Base-by-base conservation (phyloP, 768 basidiomycete species). In the Trametes cingulata region DNA sequence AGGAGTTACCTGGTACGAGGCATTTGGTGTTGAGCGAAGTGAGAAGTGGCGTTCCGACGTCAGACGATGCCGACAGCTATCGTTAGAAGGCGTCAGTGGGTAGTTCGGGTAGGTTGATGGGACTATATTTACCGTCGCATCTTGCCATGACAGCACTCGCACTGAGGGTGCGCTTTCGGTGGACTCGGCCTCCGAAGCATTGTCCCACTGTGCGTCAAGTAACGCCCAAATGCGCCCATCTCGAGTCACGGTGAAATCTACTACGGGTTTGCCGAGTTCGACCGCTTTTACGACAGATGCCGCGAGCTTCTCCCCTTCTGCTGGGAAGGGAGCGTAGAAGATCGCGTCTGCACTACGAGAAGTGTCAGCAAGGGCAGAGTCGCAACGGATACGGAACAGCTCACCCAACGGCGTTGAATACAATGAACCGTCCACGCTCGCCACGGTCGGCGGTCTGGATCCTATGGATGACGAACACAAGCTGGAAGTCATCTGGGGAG, bases 321-420 rank as follows among this genome's bases (percentile, higher is more conserved):
- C 49, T 0, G 71, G 69, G 47, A 68, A 74, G 58, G 63, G 69
- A 72, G 75, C 76, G 49, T 73, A 77, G 71, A 91, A 93, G 10
- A 93, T 66, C 0, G 90, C 89, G 1, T 86, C 85, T 3, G 84
- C 82, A 19, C 91, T 93, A 41, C 53, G 15, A 48, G 40, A n/a
- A 20, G 9, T 15, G 9, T 42, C 14, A 8, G 35, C 15, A 33
- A 43, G 19, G 33, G 35, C 24, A 20, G 35, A 7, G 5, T 2
- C n/a, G 15, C 13, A 6, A 1, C 39, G 4, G 20, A 45, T 10
- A 10, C 27, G 46, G 43, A 15, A 13, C 13, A 43, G 74, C 86
- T 46, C 66, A 93, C 92, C 92, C 91, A 53, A 90, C 78, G 6
- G 79, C 88, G 59, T 78, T 87, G 69, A 93, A 93, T 6, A 92